Evolutionary conservation across 2,329 filamentous ascomycete species (phyloP), one percentile per base, ranked within the genome.

Genomic region (Aspergillus sojae): DNA sequence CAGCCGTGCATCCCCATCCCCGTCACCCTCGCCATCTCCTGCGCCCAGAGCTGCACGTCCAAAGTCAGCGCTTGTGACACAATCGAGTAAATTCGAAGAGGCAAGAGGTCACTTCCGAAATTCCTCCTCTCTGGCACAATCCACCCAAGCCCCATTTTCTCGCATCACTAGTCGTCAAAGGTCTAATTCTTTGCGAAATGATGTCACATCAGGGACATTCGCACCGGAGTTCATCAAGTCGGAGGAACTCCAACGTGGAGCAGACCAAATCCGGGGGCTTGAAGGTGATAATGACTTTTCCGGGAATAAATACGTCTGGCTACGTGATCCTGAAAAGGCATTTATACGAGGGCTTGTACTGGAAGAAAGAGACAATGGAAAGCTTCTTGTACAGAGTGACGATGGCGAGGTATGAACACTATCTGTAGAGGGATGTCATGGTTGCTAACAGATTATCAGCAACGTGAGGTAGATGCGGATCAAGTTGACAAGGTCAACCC

Each of bases 221-320:
- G 94, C 95, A 41, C 95, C 94, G 3, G 92, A 93, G 11, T 99
- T 99, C 78, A 98, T 99, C 80, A 95, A 94, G 77, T 88, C 89
- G 0, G 93, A 96, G 68, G 92, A 94, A 68, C 82, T 91, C 78
- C 85, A 88, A 69, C 83, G 83, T 58, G 81, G 81, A 2, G 81
- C 82, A 34, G 85, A 87, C 64, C 78, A 81, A 65, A 83, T 88
- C 34, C 82, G 84, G 23, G 91, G 92, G 21, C 93, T 97, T 64
- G 96, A 99, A 79, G 95, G 95, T 67, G 94, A 97, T 75, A 98
- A 97, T 77, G 95, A 99, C 83, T 98, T 99, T 78, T 99, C 95
- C 0, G 96, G 95, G 62, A 98, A 96, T 82, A 88, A 95, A 82
- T 99, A 98, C 83, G 94, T 99, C 68, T 99, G 95, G 96, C 84